These are phyloP conservation scores for Potentilla sterilis DNA, from an alignment of 306 rosid species.

Conservation along the genomic window DNA sequence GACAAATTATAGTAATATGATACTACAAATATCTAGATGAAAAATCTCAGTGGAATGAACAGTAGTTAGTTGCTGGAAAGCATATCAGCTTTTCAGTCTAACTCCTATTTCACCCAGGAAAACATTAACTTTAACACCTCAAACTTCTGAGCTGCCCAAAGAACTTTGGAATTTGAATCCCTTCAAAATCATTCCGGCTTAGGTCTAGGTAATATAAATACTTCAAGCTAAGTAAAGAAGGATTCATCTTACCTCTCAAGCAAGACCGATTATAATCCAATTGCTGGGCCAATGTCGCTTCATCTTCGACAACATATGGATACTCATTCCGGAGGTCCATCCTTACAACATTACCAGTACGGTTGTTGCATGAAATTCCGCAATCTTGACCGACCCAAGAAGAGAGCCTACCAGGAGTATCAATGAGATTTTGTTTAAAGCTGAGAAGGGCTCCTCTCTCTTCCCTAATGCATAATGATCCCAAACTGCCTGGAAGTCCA, in stretches of 20 bases:
- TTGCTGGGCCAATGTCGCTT: neutral
- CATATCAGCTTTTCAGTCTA: no score
- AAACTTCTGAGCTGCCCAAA: neutral
- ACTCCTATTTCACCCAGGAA: no score
- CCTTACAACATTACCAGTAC: neutral
- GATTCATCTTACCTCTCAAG: neutral
- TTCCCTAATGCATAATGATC: neutral
- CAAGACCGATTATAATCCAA: neutral
- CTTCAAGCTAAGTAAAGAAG: neutral
- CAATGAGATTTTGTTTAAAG: neutral
- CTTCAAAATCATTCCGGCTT: neutral
- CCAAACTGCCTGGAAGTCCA: neutral
- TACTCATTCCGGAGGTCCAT: neutral
- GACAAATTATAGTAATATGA: no score
- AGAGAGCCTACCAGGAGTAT: neutral
- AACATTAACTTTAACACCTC: neutral
- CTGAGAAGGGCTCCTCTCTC: neutral
- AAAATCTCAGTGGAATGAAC: no score
- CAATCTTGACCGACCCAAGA: neutral
- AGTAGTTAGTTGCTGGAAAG: no score
- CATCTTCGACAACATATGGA: neutral
- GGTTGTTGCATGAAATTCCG: neutral
- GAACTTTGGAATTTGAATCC: neutral
- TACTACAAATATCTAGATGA: no score
- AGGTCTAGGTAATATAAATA: neutral